phyloP scores from a whole-genome alignment of 129 eudicot genomes.

The Calendula officinalis region DNA sequence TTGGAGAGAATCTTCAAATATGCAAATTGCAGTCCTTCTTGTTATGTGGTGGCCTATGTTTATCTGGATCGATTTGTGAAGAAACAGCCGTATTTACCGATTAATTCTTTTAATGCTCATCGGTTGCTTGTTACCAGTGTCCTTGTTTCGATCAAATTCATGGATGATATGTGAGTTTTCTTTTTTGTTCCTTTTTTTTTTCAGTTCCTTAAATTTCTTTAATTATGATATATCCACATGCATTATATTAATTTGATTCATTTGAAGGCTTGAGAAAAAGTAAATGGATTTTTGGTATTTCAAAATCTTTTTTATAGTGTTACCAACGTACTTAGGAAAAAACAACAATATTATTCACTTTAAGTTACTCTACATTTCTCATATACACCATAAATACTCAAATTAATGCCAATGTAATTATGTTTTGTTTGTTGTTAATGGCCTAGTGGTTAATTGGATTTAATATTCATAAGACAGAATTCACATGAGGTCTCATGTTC shows the following conservation, averaged over 20 bases:
- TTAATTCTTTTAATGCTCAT: constrained; percentile 58
- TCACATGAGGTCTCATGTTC: too few species aligned
- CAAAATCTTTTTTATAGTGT: too few species aligned
- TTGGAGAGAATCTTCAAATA: constrained; percentile 68
- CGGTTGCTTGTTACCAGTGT: constrained; percentile 64
- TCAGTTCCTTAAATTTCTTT: neutral
- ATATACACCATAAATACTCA: neutral
- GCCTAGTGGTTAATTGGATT: too few species aligned
- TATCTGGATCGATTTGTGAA: constrained; percentile 58
- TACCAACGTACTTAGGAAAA: too few species aligned
- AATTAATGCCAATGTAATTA: neutral
- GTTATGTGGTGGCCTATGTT: constrained; percentile 53
- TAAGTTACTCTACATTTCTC: too few species aligned
- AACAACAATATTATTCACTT: too few species aligned
- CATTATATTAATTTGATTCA: neutral
- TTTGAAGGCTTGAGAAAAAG: too few species aligned
- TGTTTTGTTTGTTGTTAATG: too few species aligned
- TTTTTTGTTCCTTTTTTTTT: neutral
- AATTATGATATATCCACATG: too few species aligned
- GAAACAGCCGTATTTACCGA: constrained; percentile 50
- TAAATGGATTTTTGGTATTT: too few species aligned
- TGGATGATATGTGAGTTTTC: constrained; percentile 67
- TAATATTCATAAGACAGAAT: too few species aligned
- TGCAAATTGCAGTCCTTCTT: constrained; percentile 64
- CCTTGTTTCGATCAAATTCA: constrained; percentile 60